Base-by-base conservation (phyloP, 2,329 filamentous ascomycete species). In the Talaromyces sp. region DNA sequence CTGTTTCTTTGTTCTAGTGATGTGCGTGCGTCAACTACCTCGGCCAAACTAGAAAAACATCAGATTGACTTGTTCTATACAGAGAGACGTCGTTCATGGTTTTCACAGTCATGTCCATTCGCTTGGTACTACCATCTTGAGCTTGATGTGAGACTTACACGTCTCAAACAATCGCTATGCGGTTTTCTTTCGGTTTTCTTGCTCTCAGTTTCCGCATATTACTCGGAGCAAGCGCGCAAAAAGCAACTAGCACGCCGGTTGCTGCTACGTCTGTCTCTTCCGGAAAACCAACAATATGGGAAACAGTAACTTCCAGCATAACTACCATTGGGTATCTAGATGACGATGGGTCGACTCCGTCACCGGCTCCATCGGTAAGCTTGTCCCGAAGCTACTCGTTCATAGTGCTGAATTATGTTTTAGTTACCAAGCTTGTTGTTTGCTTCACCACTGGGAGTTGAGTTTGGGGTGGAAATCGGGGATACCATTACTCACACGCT, bases 131-230 rank as follows among this genome's bases (percentile, higher is more conserved):
- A 3, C 26, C 24, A n/a, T 27, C 14, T 57, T 57, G 27, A 57
- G 32, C 29, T 51, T 19, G 26, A 3, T 38, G 24, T 7, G 48
- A 46, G 43, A 46, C 26, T 19, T 17, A 38, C 17, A 21, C 19
- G 35, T 48, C 29, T 17, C 48, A 38, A 10, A 51, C 43, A 57
- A 50, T 57, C 43, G 27, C 43, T 57, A 57, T 57, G 55, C 35
- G 41, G 55, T 27, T 57, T 50, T 35, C 27, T 7, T 21, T 57
- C 27, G 43, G 35, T 51, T 29, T 38, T 35, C 21, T 51, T 29
- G 19, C 21, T 38, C 14, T 17, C 29, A 14, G 43, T 51, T 27
- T 29, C 19, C 27, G 51, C 3, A 10, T 35, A n/a, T 9, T 51
- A n/a, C 3, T 24, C n/a, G 27, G 7, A 21, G 46, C 31, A 50